phyloP scores from a whole-genome alignment of 768 basidiomycete species.

The Epithele typhae region DNA sequence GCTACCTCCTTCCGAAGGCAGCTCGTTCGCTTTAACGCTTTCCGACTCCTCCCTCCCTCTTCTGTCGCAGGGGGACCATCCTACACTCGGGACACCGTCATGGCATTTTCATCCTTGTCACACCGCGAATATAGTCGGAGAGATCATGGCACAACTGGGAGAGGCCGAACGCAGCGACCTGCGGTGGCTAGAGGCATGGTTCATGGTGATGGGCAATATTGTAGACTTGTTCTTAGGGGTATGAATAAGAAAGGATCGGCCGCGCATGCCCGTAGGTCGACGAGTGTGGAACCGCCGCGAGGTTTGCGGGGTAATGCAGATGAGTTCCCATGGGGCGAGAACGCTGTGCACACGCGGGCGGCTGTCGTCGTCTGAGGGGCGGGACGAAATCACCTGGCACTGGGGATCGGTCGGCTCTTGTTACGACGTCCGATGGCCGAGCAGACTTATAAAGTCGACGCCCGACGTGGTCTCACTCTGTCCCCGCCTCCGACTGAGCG shows the following conservation, averaged over 20 bases:
- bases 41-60: slow-evolving; percentile 61
- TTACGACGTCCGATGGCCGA: background rate
- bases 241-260: slow-evolving; percentile 3
- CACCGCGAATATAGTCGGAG: slow-evolving; percentile 58
- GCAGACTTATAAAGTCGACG: slow-evolving; percentile 5
- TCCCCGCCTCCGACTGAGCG: too few species aligned
- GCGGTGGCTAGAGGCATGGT: slow-evolving; percentile 73
- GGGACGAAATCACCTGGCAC: background rate
- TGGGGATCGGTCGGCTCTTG: background rate
- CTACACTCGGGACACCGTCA: slow-evolving; percentile 62
- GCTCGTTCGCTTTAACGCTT: slow-evolving; percentile 51
- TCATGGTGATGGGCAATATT: slow-evolving; percentile 65
- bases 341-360: too few species aligned
- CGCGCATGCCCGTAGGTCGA: slow-evolving; percentile 3
- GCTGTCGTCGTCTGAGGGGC: background rate
- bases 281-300: background rate
- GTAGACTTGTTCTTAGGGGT: slow-evolving; percentile 40
- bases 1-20: slow-evolving; percentile 39
- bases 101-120: slow-evolving; percentile 93
- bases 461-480: background rate
- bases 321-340: too few species aligned
- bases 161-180: slow-evolving; percentile 30
- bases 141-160: slow-evolving; percentile 55
- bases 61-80: slow-evolving; percentile 86
- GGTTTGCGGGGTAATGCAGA: too few species aligned